Evolutionary conservation across 345 rosid species (phyloP).

Genomic region (Eucalyptus camaldulensis): DNA sequence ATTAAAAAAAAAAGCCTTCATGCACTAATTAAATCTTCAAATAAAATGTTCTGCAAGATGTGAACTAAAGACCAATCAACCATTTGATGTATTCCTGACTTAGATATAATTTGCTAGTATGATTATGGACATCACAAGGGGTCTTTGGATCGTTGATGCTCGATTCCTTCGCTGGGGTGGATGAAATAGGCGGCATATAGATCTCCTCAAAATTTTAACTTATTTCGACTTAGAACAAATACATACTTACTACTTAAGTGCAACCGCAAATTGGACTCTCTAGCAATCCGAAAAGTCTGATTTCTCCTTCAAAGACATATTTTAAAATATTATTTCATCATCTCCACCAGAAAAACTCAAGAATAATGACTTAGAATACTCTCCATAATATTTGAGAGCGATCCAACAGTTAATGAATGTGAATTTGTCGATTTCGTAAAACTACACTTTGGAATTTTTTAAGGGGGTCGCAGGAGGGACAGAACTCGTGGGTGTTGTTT

Average conservation of each 20-base stretch:
- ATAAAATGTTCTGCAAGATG: background rate
- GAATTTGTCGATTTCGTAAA: background rate
- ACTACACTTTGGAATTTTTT: background rate
- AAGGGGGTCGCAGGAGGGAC: background rate
- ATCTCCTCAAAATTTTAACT: no score
- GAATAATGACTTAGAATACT: background rate
- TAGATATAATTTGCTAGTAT: no score
- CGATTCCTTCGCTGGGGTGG: no score
- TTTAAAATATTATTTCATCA: background rate
- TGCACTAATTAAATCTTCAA: background rate
- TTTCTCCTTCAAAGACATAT: background rate
- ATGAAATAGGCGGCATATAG: no score
- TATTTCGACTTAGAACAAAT: no score
- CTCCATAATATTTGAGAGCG: background rate
- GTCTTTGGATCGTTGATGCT: no score
- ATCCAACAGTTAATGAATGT: background rate
- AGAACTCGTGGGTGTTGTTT: background rate
- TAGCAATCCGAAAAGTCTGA: no score
- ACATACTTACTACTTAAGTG: no score
- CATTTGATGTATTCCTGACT: background rate
- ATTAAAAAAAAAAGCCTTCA: background rate
- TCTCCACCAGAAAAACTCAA: background rate
- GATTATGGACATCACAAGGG: no score
- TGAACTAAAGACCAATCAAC: background rate
- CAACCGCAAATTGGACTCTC: no score